Evolutionary conservation across 768 basidiomycete genomes (phyloP).

Genomic region (Udeniomyces megalosporus): DNA sequence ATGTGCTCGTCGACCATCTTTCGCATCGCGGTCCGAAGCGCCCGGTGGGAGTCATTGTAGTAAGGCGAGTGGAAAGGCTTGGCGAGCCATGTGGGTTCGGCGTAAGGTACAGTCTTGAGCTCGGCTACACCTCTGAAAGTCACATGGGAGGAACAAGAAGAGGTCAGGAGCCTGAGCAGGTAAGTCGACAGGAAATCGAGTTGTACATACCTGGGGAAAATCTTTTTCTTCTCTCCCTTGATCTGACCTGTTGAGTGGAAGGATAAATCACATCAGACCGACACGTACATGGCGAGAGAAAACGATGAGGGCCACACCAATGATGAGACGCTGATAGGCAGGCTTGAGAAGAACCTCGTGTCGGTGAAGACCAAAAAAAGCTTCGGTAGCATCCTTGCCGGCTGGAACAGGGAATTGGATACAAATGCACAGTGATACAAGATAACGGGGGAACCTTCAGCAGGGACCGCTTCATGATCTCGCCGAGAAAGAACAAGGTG

Average conservation of each 20-base stretch:
- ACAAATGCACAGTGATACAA: too few species aligned
- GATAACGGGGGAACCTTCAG: too few species aligned
- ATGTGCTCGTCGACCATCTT: constrained; percentile 56
- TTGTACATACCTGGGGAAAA: constrained; percentile 32
- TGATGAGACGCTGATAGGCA: constrained; percentile 52
- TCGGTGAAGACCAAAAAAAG: constrained; percentile 77
- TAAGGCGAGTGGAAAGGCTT: constrained; percentile 58
- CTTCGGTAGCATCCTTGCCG: constrained; percentile 71
- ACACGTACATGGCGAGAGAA: too few species aligned
- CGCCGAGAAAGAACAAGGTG: not conserved
- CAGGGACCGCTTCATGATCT: not conserved
- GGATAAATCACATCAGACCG: too few species aligned
- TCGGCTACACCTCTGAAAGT: constrained; percentile 32
- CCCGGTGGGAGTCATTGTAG: constrained; percentile 47
- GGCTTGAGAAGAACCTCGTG: constrained; percentile 63
- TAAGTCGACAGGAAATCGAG: too few species aligned
- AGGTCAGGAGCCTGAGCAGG: too few species aligned
- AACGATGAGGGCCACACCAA: too few species aligned
- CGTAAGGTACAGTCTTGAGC: constrained; percentile 59
- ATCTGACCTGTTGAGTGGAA: too few species aligned
- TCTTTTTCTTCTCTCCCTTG: constrained; percentile 43
- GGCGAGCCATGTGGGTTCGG: constrained; percentile 61
- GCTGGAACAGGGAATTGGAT: too few species aligned
- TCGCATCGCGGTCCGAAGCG: constrained; percentile 35
- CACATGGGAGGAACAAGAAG: too few species aligned